Evolutionary conservation across 768 basidiomycete genomes (phyloP), one percentile per base, ranked within the genome.

Genomic region (Rhodosporidiobolus sp.): DNA sequence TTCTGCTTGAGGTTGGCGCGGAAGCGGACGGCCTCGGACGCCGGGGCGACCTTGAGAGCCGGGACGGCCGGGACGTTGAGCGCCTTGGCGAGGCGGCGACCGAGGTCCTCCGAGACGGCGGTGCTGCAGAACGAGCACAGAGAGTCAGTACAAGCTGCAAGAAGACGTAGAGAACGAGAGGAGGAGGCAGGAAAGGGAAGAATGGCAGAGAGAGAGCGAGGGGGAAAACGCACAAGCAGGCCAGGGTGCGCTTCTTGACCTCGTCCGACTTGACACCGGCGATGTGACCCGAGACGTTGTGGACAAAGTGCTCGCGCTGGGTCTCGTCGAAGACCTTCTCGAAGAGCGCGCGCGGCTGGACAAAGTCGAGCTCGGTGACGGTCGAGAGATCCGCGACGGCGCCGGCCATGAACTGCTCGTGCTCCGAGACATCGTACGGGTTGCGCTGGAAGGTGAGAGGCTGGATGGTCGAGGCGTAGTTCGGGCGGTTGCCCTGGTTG

Each of bases 401-500:
- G 69, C 86, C 84, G 54, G 88, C 89, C 70, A 90, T 75, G 83
- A 89, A 95, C 74, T 83, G 83, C 83, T 93, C 92, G 81, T 95
- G 92, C 67, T 82, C 83, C 46, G 63, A 56, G 34, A 72, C 30
- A 43, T 62, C 61, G 72, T 75, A 73, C 11, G 63, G 78, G 20
- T 77, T 75, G 67, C 77, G 73, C 59, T 79, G 82, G 84, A 89
- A 92, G n/a, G 82, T 80, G 69, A 96, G 85, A 14, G 91, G 89
- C 57, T 84, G 82, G 79, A 93, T 86, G 60, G 85, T 85, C 82
- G 89, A 90, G 83, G 89, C 87, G 85, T 95, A 96, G 85, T 91
- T 92, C 72, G 94, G 92, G 32, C 91, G 86, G 70, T 83, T 80
- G 73, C 92, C 94, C 82, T 95, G 93, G 79, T 88, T 91, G 79